A percentile compares a stretch with the other conserved stretches of the same genome.
Evolutionary conservation across 1,284 basidiomycete species (phyloP).

Genomic region (Exobasidium rhododendri): DNA sequence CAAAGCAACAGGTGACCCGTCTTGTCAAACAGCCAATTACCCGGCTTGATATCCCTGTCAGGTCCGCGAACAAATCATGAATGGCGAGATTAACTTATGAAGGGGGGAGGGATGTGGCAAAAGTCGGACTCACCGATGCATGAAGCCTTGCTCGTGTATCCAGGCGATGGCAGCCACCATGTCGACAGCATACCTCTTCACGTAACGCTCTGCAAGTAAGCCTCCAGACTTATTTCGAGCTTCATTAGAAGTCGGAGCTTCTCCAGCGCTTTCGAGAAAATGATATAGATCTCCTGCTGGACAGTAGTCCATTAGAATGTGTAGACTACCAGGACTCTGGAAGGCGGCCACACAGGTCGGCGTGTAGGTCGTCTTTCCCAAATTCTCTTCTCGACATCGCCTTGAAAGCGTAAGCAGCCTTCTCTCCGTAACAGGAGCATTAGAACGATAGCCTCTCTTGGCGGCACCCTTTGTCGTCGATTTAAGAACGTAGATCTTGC

Average conservation of each 20-base stretch:
- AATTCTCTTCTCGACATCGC: not conserved
- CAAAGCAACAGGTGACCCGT: conserved; percentile 51
- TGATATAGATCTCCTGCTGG: conserved; percentile 51
- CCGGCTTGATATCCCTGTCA: conserved; percentile 50
- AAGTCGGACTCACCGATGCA: conserved; percentile 33
- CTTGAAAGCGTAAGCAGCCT: conserved; percentile 24
- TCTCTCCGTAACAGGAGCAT: conserved; percentile 43
- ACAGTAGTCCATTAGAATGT: conserved; percentile 52
- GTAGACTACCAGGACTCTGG: conserved; percentile 44
- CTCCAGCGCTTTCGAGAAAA: conserved; percentile 34
- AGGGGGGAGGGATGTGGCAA: too few species aligned
- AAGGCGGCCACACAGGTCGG: conserved; percentile 48
- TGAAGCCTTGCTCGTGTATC: conserved; percentile 45
- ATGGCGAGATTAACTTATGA: not conserved
- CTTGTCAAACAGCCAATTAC: conserved; percentile 48
- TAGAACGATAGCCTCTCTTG: conserved; percentile 31
- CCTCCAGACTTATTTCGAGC: conserved; percentile 23
- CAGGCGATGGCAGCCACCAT: conserved; percentile 51
- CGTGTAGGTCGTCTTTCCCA: conserved; percentile 19
- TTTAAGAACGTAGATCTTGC: conserved; percentile 51
- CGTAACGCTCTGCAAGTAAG: conserved; percentile 41
- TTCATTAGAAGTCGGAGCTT: conserved; percentile 10
- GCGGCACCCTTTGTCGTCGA: conserved; percentile 46
- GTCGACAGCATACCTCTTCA: conserved; percentile 42
- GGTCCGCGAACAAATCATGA: too few species aligned